Conservation (phyloP, 768 basidiomycete species). For the Pulveroboletus sp. region DNA sequence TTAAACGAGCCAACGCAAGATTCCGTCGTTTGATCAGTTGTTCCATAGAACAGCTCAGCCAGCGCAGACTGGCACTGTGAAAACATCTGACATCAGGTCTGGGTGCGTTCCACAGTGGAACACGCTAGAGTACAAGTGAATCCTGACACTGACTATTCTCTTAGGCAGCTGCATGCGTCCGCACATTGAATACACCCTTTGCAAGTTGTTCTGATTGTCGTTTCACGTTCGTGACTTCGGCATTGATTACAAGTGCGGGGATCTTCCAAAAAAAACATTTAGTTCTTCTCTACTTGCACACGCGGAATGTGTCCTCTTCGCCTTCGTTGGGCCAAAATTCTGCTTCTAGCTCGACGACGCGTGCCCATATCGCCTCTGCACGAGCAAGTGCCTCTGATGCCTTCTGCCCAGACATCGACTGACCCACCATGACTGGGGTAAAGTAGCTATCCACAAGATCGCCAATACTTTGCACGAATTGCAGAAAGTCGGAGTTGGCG, state of each 20-base stretch:
- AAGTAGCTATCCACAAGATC: conserved; percentile 40
- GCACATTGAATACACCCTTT: neutral
- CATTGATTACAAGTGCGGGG: neutral
- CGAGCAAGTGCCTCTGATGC: conserved; percentile 17
- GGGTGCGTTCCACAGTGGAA: no score
- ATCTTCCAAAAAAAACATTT: neutral
- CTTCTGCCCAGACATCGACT: conserved; percentile 14
- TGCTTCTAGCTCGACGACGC: conserved; percentile 57
- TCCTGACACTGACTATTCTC: neutral
- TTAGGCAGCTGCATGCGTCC: neutral
- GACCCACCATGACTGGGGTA: conserved; percentile 33
- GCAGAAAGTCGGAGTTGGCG: conserved; percentile 45
- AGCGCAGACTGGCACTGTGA: neutral
- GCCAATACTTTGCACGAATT: conserved; percentile 49
- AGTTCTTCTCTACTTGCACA: neutral
- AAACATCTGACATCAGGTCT: neutral
- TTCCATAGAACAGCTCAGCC: neutral
- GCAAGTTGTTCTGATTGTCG: no score
- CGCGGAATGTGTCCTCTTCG: conserved; percentile 26
- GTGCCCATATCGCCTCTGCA: conserved; percentile 50
- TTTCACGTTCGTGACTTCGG: neutral
- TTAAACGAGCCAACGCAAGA: no score
- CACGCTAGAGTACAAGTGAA: no score
- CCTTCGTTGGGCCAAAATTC: conserved; percentile 53
- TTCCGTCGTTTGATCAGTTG: no score